These are phyloP conservation scores for Loxodes magnus DNA, from an alignment of 73 alveolate genomes.

Conservation along the genomic window DNA sequence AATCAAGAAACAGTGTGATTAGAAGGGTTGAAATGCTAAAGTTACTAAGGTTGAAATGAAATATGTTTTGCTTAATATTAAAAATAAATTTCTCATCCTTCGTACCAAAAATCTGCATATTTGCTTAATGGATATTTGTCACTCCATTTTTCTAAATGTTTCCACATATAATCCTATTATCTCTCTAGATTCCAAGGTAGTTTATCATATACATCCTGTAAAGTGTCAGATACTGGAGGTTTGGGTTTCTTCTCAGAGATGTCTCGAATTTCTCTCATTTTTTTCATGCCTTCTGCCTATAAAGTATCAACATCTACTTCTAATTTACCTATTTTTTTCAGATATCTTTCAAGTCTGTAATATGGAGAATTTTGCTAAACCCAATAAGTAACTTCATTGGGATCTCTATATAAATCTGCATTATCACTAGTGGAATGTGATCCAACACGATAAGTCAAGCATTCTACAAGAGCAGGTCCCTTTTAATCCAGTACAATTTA, in stretches of 20 bases:
- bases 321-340: conserved; percentile 30
- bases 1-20: too few relatives aligned
- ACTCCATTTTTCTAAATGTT: conserved; percentile 42
- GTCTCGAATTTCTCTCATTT: conserved; percentile 25
- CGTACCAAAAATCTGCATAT: not conserved
- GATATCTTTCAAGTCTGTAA: conserved; percentile 24
- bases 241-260: conserved; percentile 17
- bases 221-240: conserved; percentile 52
- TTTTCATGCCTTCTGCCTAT: conserved; percentile 37
- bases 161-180: conserved; percentile 35
- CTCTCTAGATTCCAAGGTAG: conserved; percentile 43
- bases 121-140: conserved; percentile 35
- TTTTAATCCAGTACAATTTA: conserved; percentile 45
- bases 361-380: conserved; percentile 25
- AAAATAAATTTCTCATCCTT: not conserved
- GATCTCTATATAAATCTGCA: conserved; percentile 21
- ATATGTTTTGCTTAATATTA: too few relatives aligned
- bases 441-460: conserved; percentile 79
- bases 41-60: too few relatives aligned
- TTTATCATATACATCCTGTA: conserved; percentile 59
- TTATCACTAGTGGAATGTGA: conserved; percentile 89
- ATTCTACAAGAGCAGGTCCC: conserved; percentile 82
- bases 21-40: too few relatives aligned
- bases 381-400: conserved; percentile 17
- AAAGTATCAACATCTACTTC: conserved; percentile 32